phyloP scores from a whole-genome alignment of 805 yeast genomes.

The Komagataella ulmi region DNA sequence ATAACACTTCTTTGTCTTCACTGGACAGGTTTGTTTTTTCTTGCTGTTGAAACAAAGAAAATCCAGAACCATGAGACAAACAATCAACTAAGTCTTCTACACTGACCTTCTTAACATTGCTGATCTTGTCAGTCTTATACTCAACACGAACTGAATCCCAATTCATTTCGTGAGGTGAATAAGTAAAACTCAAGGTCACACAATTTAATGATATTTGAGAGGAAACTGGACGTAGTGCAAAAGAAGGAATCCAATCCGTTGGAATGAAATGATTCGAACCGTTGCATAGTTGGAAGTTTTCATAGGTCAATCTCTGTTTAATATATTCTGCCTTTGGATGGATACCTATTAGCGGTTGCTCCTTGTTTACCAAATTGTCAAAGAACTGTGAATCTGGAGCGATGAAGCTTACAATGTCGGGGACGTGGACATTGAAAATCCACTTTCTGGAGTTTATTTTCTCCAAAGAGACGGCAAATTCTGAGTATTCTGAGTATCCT shows the following conservation, averaged over 20 bases:
- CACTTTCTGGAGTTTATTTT: neutral
- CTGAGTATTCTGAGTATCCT: neutral
- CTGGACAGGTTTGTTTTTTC: neutral
- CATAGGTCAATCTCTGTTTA: neutral
- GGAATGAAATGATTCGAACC: neutral
- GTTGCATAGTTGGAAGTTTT: neutral
- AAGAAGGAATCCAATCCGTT: neutral
- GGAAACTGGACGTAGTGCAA: neutral
- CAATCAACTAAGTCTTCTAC: neutral
- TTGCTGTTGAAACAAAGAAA: neutral
- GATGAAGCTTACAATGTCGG: conserved; percentile 1
- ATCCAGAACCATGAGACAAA: neutral
- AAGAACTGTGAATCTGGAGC: neutral
- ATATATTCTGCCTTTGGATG: neutral
- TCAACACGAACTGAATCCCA: neutral
- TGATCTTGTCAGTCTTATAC: neutral
- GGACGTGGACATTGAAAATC: conserved; percentile 1
- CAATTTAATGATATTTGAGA: neutral
- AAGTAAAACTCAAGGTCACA: neutral
- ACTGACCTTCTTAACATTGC: neutral
- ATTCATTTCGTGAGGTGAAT: neutral
- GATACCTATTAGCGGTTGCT: neutral
- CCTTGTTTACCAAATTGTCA: neutral
- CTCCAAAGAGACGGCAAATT: conserved; percentile 1
- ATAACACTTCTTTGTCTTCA: neutral